phyloP scores from a whole-genome alignment of 306 rosid species.

The Chamaecrista fasciculata region DNA sequence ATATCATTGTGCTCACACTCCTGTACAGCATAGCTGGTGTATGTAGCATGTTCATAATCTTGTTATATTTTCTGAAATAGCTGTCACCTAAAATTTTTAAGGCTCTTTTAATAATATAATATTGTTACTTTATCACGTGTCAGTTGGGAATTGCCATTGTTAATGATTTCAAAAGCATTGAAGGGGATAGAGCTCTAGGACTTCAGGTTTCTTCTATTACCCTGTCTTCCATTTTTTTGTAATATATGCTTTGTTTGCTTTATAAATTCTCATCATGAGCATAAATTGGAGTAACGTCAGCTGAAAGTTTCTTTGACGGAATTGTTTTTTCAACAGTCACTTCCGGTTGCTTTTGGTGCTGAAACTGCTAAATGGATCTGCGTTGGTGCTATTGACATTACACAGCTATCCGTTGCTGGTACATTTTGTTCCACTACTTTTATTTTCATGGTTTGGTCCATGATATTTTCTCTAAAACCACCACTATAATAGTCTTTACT shows the following conservation, averaged over 20 bases:
- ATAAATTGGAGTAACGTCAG: slow-evolving; percentile 16
- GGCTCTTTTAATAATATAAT: neutral
- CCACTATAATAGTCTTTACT: neutral
- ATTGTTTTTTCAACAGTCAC: slow-evolving; percentile 51
- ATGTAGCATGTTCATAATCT: slow-evolving; percentile 41
- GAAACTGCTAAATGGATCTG: slow-evolving; percentile 99
- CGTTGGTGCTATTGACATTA: slow-evolving; percentile 94
- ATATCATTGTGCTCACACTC: slow-evolving; percentile 76
- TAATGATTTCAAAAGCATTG: slow-evolving; percentile 94
- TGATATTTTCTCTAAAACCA: neutral
- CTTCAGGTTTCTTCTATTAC: slow-evolving; percentile 66
- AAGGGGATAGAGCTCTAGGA: slow-evolving; percentile 97
- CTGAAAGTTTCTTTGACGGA: slow-evolving; percentile 26
- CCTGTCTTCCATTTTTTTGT: neutral
- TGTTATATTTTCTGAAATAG: slow-evolving; percentile 6
- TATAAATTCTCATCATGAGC: slow-evolving; percentile 12
- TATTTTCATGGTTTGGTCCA: neutral
- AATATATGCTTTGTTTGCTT: slow-evolving; percentile 2
- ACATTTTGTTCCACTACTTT: slow-evolving; percentile 27
- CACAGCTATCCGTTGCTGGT: slow-evolving; percentile 90
- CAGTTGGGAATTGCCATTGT: slow-evolving; percentile 98
- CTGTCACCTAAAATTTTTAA: slow-evolving; percentile 7
- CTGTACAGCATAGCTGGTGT: slow-evolving; percentile 98
- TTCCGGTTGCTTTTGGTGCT: slow-evolving; percentile 95
- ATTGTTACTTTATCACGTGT: slow-evolving; percentile 25